These are phyloP conservation scores for Phytopythium chamaehyphon DNA, from an alignment of 352 stramenopile species.

Conservation along the genomic window DNA sequence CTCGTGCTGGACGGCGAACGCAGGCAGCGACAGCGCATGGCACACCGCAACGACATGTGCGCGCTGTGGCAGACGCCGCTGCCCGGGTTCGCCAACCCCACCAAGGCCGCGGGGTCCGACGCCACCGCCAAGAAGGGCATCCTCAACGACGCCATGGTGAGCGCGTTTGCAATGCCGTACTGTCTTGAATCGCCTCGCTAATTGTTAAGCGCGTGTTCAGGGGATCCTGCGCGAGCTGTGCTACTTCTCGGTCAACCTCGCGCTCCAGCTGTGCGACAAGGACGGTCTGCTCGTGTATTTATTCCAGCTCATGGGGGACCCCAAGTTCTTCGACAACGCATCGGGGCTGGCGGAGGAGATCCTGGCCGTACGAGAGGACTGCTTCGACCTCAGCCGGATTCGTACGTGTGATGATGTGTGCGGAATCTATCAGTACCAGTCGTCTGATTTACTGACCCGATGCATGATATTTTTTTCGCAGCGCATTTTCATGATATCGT, in stretches of 20 bases:
- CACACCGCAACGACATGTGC: slow-evolving; percentile 44
- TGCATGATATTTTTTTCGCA: slow-evolving; percentile 14
- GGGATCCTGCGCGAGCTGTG: slow-evolving; percentile 76
- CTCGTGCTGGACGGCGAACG: slow-evolving; percentile 31
- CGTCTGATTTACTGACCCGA: not conserved
- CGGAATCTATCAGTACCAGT: not conserved
- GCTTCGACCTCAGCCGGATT: slow-evolving; percentile 73
- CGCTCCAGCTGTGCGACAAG: slow-evolving; percentile 69
- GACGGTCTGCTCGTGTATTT: slow-evolving; percentile 90
- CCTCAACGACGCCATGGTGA: slow-evolving; percentile 71
- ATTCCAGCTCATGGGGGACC: slow-evolving; percentile 91
- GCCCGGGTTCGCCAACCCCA: slow-evolving; percentile 19
- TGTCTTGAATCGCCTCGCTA: no score
- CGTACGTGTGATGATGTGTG: slow-evolving; percentile 39
- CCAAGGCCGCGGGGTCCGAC: slow-evolving; percentile 39
- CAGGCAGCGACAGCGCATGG: slow-evolving; percentile 20
- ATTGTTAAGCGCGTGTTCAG: slow-evolving; percentile 9
- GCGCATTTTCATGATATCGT: slow-evolving; percentile 91
- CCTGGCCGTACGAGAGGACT: slow-evolving; percentile 80
- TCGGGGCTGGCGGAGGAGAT: slow-evolving; percentile 92
- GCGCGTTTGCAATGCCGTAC: no score
- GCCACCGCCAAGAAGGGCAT: slow-evolving; percentile 44
- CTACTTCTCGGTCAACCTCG: slow-evolving; percentile 72
- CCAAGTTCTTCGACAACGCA: slow-evolving; percentile 89
- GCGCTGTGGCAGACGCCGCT: slow-evolving; percentile 50